Percentiles rank a stretch among this genome's conserved stretches.
Conservation (phyloP, 2,329 filamentous ascomycete species). For the Fusarium coicis region DNA sequence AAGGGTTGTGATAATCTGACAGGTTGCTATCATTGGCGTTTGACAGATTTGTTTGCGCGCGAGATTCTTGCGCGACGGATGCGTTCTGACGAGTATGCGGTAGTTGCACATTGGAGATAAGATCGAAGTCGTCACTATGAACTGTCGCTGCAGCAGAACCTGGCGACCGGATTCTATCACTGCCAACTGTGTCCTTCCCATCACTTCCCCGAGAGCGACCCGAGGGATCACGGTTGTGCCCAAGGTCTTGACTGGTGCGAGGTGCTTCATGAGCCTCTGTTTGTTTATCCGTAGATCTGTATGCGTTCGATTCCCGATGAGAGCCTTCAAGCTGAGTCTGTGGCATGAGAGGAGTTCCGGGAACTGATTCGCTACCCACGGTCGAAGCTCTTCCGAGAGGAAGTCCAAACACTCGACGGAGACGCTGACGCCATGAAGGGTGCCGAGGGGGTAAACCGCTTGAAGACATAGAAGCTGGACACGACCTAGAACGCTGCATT, state of each 20-base stretch:
- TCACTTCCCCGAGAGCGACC: not conserved
- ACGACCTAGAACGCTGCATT: not conserved
- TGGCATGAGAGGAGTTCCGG: constrained; percentile 18
- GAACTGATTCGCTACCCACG: constrained; percentile 43
- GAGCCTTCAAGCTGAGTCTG: not conserved
- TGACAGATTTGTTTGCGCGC: not conserved
- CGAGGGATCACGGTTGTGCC: not conserved
- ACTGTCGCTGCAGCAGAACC: constrained; percentile 50
- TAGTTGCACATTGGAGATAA: constrained; percentile 2
- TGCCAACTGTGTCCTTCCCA: not conserved
- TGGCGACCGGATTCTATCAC: constrained; percentile 34
- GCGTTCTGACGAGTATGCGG: not conserved
- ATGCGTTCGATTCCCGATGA: not conserved
- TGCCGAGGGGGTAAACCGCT: constrained; percentile 22
- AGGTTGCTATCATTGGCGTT: not conserved
- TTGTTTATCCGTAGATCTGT: not conserved
- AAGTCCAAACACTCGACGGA: constrained; percentile 43
- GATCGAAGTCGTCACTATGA: constrained; percentile 50
- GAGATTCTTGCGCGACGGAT: not conserved
- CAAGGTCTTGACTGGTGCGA: not conserved
- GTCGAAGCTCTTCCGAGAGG: constrained; percentile 51
- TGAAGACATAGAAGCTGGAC: not conserved
- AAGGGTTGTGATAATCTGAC: constrained; percentile 25
- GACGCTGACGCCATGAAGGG: constrained; percentile 43
- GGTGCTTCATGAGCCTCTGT: not conserved